Base-by-base conservation (phyloP, 306 rosid species). In the Spatholobus suberectus region DNA sequence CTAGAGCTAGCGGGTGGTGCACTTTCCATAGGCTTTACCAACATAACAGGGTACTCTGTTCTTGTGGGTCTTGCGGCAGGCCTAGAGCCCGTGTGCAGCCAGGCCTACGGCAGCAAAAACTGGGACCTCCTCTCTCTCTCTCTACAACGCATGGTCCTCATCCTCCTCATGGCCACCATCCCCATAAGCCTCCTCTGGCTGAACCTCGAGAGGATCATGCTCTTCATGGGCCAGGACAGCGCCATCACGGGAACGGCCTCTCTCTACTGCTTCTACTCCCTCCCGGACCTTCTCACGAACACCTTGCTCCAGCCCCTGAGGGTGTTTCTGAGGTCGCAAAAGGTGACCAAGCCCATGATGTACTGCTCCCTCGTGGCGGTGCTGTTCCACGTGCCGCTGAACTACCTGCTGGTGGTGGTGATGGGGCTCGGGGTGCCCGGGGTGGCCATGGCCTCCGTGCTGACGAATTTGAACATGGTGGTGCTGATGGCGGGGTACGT, bases 1-100 rank as follows among this genome's bases (percentile, higher is more conserved):
- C 76, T 96, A 20, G 97, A 96, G 86, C 92, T 96, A n/a, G 99
- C 99, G 1, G 99, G 99, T 8, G 98, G 98, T 8, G 97, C 99
- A 23, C 98, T 96, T 2, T 92, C 99, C 3, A 87, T 94, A 17
- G 99, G 98, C 3, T 96, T 96, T 89, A 96, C 99, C 27, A 96
- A 96, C 90, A 96, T 96, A 73, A 96, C 99, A 20, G 99, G 99
- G 73, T 96, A 96, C 92, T 96, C 99, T 65, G 97, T 96, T 47
- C 75, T 96, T 1, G 91, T 88, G 29, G 99, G 98, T 8, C 91
- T 96, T 0, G 97, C 99, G 4, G 86, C 99, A 1, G 99, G 99
- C 20, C 97, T 96, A 0, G 99, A 96, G 44, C 97, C 99, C 0
- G 93, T 93, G 1, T 96, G 99, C 65, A 85, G 92, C 86, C 99